phyloP scores from a whole-genome alignment of 1,139 yeast genomes.

The Williopsis jadinii region DNA sequence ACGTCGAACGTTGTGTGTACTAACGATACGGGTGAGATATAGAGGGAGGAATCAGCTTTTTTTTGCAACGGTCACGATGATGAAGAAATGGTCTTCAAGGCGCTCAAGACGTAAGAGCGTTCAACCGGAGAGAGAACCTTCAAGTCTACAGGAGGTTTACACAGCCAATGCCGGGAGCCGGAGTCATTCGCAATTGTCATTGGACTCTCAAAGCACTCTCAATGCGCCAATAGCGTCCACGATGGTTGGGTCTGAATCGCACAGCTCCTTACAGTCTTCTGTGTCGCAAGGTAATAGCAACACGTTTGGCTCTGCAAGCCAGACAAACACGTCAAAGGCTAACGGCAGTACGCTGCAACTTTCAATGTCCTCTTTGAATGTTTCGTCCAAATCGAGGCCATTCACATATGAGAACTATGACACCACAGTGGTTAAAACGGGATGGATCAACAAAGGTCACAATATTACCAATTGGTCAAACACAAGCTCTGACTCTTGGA shows the following conservation, averaged over 20 bases:
- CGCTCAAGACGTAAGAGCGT: slow-evolving; percentile 23
- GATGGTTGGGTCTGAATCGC: slow-evolving; percentile 7
- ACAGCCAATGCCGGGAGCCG: too few species aligned
- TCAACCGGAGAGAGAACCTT: slow-evolving; percentile 9
- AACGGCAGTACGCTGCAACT: slow-evolving; percentile 5
- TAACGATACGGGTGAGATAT: too few species aligned
- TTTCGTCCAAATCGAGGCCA: slow-evolving; percentile 12
- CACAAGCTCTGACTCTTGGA: slow-evolving; percentile 26
- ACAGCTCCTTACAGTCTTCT: slow-evolving; percentile 6
- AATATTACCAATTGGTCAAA: slow-evolving; percentile 33
- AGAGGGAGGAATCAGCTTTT: too few species aligned
- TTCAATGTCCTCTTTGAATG: slow-evolving; percentile 3
- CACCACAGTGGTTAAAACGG: slow-evolving; percentile 31
- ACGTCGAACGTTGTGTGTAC: too few species aligned
- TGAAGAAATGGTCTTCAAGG: slow-evolving; percentile 21
- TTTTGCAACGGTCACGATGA: not conserved
- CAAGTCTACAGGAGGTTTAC: not conserved
- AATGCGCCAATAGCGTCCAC: not conserved
- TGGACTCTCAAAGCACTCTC: slow-evolving; percentile 4
- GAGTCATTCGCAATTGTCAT: slow-evolving; percentile 1
- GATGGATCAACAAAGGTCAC: slow-evolving; percentile 41
- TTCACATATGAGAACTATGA: slow-evolving; percentile 30
- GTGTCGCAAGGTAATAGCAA: not conserved
- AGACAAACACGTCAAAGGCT: not conserved
- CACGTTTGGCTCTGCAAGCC: not conserved